These are phyloP conservation scores for Crucibulum laeve DNA, from an alignment of 768 basidiomycete species.

Conservation along the genomic window DNA sequence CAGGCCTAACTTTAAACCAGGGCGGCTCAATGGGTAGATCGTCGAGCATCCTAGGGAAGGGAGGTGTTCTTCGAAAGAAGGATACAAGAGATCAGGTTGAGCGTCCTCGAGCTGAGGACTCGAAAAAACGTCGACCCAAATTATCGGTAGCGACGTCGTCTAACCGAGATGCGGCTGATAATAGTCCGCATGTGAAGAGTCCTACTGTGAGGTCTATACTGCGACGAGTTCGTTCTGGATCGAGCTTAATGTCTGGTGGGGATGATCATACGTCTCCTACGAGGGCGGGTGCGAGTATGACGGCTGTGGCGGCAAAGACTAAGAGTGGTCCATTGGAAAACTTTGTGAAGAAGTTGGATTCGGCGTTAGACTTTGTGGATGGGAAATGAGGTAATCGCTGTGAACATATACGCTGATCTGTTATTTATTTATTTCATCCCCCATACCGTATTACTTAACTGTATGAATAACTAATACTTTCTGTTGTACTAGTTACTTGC, in stretches of 20 bases:
- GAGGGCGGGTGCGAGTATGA: not conserved
- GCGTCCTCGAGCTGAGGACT: not conserved
- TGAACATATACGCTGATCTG: too few relatives aligned
- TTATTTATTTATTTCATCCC: too few relatives aligned
- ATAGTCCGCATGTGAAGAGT: not conserved
- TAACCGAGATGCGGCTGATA: not conserved
- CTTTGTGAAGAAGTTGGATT: not conserved
- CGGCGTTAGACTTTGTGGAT: conserved; percentile 1
- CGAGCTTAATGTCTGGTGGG: conserved; percentile 1
- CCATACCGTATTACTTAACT: too few relatives aligned
- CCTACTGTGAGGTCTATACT: not conserved
- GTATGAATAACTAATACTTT: too few relatives aligned
- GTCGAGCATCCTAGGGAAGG: not conserved
- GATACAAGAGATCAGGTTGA: not conserved
- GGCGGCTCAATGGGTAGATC: not conserved
- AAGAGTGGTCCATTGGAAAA: not conserved
- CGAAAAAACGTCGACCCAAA: not conserved
- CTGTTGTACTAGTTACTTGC: too few relatives aligned
- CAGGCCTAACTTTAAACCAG: not conserved
- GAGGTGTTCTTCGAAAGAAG: not conserved
- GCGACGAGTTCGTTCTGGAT: conserved; percentile 1
- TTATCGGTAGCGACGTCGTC: not conserved
- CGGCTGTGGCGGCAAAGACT: not conserved
- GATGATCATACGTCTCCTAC: not conserved
- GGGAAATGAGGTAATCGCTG: too few relatives aligned